Percentiles rank a stretch among this genome's conserved stretches.
These are phyloP conservation scores for Wickerhamomyces subpelliculosus DNA, from an alignment of 805 yeast genomes.

Conservation along the genomic window DNA sequence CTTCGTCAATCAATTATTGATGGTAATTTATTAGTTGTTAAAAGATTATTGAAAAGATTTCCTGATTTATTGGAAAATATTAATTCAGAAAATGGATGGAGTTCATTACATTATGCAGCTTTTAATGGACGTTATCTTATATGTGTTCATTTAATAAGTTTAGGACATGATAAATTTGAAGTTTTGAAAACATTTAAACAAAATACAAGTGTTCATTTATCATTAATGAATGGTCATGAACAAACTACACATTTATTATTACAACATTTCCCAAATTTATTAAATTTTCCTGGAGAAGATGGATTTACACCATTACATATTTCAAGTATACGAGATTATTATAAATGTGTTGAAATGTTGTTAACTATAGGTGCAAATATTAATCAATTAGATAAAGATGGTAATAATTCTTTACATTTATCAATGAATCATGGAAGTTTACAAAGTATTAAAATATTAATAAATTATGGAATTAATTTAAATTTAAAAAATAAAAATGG, in stretches of 20 bases:
- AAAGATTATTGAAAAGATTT: conserved; percentile 56
- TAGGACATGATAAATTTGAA: conserved; percentile 50
- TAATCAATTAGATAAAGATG: conserved; percentile 61
- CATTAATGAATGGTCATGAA: conserved; percentile 56
- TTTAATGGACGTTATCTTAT: conserved; percentile 64
- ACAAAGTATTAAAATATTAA: conserved; percentile 46
- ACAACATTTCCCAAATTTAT: conserved; percentile 50
- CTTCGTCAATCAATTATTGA: conserved; percentile 61
- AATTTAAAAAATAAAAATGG: conserved; percentile 47
- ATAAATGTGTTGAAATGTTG: conserved; percentile 56
- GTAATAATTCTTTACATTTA: conserved; percentile 79
- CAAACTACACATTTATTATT: conserved; percentile 70
- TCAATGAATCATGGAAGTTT: conserved; percentile 68
- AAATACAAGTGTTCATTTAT: conserved; percentile 65
- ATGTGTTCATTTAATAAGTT: conserved; percentile 49
- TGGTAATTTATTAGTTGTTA: conserved; percentile 58
- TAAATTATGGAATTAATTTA: conserved; percentile 43
- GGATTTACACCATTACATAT: conserved; percentile 66
- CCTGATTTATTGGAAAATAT: conserved; percentile 66
- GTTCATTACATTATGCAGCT: conserved; percentile 76
- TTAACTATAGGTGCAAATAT: conserved; percentile 75
- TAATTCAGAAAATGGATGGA: conserved; percentile 74
- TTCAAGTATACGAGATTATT: conserved; percentile 53
- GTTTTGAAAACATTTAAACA: conserved; percentile 45
- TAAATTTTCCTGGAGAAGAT: conserved; percentile 39